Base-by-base conservation (phyloP, 768 basidiomycete species). In the Lyophyllum decastes region DNA sequence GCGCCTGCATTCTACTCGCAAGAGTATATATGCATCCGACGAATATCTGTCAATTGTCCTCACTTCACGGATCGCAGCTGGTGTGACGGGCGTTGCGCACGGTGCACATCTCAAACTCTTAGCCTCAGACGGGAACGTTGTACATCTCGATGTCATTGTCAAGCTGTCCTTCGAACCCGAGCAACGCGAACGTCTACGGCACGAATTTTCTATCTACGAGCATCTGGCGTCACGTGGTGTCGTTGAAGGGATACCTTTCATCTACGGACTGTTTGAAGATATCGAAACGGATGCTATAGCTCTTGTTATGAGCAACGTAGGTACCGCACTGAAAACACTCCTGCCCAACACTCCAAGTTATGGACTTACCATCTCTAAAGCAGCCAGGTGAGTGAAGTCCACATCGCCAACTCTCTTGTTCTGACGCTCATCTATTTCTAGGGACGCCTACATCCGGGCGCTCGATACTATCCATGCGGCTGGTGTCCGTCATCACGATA, bases 181-280 rank as follows among this genome's bases (percentile, higher is more conserved):
- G n/a, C 57, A 60, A 17, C 27, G 52, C 14, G 30, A 59, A 47
- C 45, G 55, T 25, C 46, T 65, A 51, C 57, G 60, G 21, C 62
- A 65, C 30, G 64, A 65, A 30, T 59, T 38, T n/a, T 34, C n/a
- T 5, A 19, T 41, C 40, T 41, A 41, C 40, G 17, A 41, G 40
- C 40, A 41, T 10, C 40, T 41, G n/a, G 40, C 40, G 5, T n/a
- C n/a, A 19, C 40, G 6, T 17, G 40, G 40, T 3, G n/a, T 41
- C 40, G 30, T 19, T 7, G 35, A 57, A 10, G 64, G 62, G n/a
- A 61, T 65, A 1, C 62, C 60, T 1, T 4, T 43, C 11, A 34
- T 63, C 0, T 63, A 55, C 33, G 64, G 62, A 3, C 11, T 65
- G 5, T 65, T 59, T 25, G 46, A 63, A 25, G 62, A 61, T 41